A percentile compares a stretch with the other conserved stretches of the same genome.
Evolutionary conservation across 441 rosid species (phyloP).

Genomic region (Isatis lusitanica): DNA sequence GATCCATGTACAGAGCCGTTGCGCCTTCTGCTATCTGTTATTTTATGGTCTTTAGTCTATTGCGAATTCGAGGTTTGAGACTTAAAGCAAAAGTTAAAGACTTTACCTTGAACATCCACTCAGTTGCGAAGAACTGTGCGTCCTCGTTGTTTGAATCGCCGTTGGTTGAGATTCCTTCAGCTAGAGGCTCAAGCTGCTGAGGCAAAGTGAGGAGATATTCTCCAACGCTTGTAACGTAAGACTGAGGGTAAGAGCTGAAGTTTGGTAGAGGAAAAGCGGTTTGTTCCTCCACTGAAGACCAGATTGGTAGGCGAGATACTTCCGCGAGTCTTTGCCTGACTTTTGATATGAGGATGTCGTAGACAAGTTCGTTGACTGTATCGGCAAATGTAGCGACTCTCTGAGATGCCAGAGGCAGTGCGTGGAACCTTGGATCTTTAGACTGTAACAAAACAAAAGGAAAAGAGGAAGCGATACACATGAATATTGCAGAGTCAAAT

Average conservation of each 20-base stretch:
- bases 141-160: conserved; percentile 81
- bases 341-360: conserved; percentile 94
- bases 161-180: conserved; percentile 83
- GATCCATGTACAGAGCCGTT: conserved; percentile 90
- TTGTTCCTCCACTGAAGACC: conserved; percentile 92
- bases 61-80: neutral
- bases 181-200: conserved; percentile 97
- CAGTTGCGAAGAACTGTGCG: conserved; percentile 93
- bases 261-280: conserved; percentile 83
- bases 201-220: conserved; percentile 98
- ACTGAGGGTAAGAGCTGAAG: conserved; percentile 94
- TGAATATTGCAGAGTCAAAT: neutral
- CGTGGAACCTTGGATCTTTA: conserved; percentile 96
- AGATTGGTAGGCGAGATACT: conserved; percentile 77
- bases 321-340: conserved; percentile 88
- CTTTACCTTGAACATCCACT: conserved; percentile 98
- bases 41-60: neutral
- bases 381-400: conserved; percentile 87
- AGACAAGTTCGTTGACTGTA: conserved; percentile 90
- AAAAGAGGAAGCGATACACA: neutral
- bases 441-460: conserved; percentile 56
- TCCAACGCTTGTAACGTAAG: conserved; percentile 86
- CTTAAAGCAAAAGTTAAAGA: neutral
- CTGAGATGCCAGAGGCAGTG: conserved; percentile 91
- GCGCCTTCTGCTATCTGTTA: conserved; percentile 93